Conservation (phyloP, 2,329 filamentous ascomycete species). For the Lachnellula occidentalis region DNA sequence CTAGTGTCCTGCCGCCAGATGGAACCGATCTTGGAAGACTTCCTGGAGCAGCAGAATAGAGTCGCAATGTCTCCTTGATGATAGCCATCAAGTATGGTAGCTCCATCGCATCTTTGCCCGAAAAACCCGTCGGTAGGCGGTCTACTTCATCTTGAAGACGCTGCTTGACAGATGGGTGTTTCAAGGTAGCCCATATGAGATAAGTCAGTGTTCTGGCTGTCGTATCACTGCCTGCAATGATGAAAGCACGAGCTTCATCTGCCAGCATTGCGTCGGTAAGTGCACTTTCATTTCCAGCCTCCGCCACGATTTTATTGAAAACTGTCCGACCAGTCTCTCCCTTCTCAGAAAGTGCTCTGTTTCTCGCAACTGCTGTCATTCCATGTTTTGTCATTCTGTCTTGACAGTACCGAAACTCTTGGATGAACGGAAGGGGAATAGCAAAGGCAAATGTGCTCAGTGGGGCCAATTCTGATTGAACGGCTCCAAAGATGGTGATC, state of each 20-base stretch:
- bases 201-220: conserved; percentile 34
- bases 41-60: conserved; percentile 32
- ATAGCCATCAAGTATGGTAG: conserved; percentile 31
- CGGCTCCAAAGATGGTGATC: conserved; percentile 18
- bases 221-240: conserved; percentile 37
- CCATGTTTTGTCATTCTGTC: background rate
- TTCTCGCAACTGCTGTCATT: background rate
- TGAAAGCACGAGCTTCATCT: conserved; percentile 18
- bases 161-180: conserved; percentile 1
- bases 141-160: conserved; percentile 1
- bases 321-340: background rate
- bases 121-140: background rate
- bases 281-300: background rate
- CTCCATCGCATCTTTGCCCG: conserved; percentile 7
- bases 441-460: conserved; percentile 21
- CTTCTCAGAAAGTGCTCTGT: background rate
- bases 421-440: conserved; percentile 18
- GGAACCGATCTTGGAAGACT: conserved; percentile 29
- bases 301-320: conserved; percentile 4
- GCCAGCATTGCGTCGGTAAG: conserved; percentile 1
- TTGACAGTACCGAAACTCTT: background rate
- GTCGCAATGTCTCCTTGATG: conserved; percentile 32
- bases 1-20: conserved; percentile 25
- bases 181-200: conserved; percentile 11
- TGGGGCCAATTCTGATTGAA: conserved; percentile 29